phyloP scores from a whole-genome alignment of 805 yeast genomes.

The Hanseniaspora vineae region DNA sequence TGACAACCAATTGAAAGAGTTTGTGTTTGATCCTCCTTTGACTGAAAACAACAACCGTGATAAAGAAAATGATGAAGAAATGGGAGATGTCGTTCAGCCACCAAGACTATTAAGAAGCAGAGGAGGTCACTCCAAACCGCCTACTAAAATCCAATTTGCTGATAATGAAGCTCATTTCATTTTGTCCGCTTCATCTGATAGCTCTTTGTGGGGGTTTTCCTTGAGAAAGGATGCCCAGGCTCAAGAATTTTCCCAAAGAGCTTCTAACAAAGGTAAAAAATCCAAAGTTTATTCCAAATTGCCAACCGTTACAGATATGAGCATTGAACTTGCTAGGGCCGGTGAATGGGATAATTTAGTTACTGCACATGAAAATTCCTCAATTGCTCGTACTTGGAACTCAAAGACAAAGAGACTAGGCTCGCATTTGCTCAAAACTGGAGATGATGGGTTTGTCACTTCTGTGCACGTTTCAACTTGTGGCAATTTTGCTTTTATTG shows the following conservation, averaged over 20 bases:
- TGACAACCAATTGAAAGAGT: constrained; percentile 81
- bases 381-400: constrained; percentile 85
- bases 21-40: constrained; percentile 84
- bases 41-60: constrained; percentile 31
- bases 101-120: constrained; percentile 87
- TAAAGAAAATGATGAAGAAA: constrained; percentile 24
- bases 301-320: constrained; percentile 60
- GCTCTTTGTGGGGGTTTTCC: constrained; percentile 83
- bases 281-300: constrained; percentile 53
- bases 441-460: constrained; percentile 65
- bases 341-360: constrained; percentile 82
- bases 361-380: constrained; percentile 76
- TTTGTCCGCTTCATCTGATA: constrained; percentile 76
- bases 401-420: constrained; percentile 71
- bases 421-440: constrained; percentile 49
- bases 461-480: constrained; percentile 75
- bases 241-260: constrained; percentile 78
- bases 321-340: constrained; percentile 61
- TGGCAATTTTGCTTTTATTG: constrained; percentile 90
- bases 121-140: constrained; percentile 96
- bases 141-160: constrained; percentile 62
- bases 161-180: constrained; percentile 72
- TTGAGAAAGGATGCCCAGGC: constrained; percentile 93
- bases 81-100: constrained; percentile 56
- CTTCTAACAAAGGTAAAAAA: constrained; percentile 32